Evolutionary conservation across 2,329 filamentous ascomycete species (phyloP).

Genomic region (Colletotrichum cereale): DNA sequence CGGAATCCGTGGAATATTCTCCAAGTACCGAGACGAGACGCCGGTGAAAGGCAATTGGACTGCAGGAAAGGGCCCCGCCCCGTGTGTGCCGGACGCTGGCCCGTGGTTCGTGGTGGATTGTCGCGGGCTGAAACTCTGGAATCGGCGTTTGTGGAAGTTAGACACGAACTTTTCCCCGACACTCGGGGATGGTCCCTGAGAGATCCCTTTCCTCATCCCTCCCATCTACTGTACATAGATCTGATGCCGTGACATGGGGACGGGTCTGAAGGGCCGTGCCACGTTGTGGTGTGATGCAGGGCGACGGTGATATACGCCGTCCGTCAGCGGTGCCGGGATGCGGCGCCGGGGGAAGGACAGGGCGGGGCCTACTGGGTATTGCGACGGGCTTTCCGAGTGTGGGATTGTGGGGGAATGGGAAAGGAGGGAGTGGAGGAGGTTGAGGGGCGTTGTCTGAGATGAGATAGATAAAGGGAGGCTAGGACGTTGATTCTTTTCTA

Average conservation of each 20-base stretch:
- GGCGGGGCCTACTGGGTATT: background rate
- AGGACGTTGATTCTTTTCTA: background rate
- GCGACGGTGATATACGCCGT: background rate
- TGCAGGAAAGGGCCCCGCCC: background rate
- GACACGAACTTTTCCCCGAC: background rate
- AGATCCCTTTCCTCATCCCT: too few species aligned
- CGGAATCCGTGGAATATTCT: background rate
- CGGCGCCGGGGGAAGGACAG: background rate
- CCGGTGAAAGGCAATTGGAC: background rate
- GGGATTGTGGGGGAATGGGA: conserved; percentile 8
- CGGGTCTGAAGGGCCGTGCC: conserved; percentile 5
- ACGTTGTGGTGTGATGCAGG: conserved; percentile 12
- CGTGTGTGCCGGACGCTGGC: conserved; percentile 6
- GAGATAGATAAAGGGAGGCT: conserved; percentile 20
- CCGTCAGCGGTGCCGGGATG: background rate
- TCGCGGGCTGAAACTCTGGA: conserved; percentile 40
- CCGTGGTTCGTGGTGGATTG: conserved; percentile 29
- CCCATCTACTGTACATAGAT: background rate
- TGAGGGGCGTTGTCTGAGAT: background rate
- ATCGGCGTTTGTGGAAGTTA: conserved; percentile 24
- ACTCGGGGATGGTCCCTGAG: too few species aligned
- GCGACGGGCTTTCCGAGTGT: background rate
- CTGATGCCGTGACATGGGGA: background rate
- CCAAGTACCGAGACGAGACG: background rate
- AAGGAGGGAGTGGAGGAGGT: background rate